A percentile compares a stretch with the other conserved stretches of the same genome.
Evolutionary conservation across 306 rosid species (phyloP).

Genomic region (Senna tora): DNA sequence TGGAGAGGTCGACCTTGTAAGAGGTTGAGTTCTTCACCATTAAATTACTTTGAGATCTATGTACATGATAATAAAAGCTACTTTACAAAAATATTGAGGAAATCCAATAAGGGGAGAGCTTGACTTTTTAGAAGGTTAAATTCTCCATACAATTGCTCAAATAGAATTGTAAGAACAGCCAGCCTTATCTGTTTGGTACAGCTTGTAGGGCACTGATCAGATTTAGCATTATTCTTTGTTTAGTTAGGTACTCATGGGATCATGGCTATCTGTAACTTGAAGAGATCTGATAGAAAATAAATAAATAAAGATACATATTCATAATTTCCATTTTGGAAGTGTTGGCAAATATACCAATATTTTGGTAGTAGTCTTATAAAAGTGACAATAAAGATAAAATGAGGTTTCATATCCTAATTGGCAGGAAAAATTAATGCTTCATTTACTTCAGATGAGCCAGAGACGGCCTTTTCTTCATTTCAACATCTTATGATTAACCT

Average conservation of each 20-base stretch:
- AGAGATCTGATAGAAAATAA: not conserved
- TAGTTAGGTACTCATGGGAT: not conserved
- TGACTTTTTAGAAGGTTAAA: no score
- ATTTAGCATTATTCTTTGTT: conserved; percentile 3
- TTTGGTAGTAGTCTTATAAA: not conserved
- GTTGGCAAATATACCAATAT: not conserved
- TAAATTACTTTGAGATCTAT: no score
- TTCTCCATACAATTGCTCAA: no score
- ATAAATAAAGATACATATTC: not conserved
- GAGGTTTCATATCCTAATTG: not conserved
- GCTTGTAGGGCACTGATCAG: not conserved
- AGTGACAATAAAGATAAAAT: not conserved
- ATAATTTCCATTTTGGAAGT: not conserved
- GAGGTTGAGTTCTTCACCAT: not conserved
- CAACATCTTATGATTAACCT: not conserved
- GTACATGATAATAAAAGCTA: no score
- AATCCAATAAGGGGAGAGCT: no score
- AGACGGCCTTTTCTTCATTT: not conserved
- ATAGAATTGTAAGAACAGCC: not conserved
- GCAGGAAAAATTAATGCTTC: not conserved
- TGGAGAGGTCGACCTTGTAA: not conserved
- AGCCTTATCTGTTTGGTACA: not conserved
- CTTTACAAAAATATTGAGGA: no score
- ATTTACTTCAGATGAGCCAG: not conserved
- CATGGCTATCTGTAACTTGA: not conserved